A percentile compares a stretch with the other conserved stretches of the same genome.
Conservation (phyloP, 345 rosid genomes). For the Chamaenerion angustifolium region DNA sequence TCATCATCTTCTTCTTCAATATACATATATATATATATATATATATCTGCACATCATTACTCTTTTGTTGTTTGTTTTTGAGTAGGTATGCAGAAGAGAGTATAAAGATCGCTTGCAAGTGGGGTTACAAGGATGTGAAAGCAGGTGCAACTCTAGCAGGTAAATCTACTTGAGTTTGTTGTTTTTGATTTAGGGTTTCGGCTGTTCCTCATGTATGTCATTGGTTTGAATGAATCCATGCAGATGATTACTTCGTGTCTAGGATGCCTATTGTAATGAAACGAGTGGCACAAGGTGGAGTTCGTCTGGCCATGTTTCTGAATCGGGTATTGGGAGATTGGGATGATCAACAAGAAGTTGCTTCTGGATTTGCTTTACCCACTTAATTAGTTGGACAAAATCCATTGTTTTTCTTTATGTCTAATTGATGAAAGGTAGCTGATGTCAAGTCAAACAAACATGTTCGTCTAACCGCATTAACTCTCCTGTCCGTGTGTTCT, state of each 20-base stretch:
- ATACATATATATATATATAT: too few relatives aligned
- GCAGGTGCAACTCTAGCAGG: constrained; percentile 68
- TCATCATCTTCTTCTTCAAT: too few relatives aligned
- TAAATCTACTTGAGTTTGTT: constrained; percentile 1
- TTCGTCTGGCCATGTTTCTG: constrained; percentile 76
- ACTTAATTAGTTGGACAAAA: too few relatives aligned
- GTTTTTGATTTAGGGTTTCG: neutral
- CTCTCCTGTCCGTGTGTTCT: too few relatives aligned
- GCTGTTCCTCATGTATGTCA: neutral
- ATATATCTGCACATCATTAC: too few relatives aligned
- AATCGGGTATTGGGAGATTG: constrained; percentile 42
- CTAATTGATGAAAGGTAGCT: too few relatives aligned
- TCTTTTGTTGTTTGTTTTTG: neutral
- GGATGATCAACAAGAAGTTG: constrained; percentile 23
- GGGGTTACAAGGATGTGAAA: constrained; percentile 65
- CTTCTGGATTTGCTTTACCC: constrained; percentile 5
- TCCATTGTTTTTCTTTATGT: too few relatives aligned
- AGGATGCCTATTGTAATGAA: constrained; percentile 85
- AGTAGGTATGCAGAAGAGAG: constrained; percentile 72
- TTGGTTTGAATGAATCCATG: neutral
- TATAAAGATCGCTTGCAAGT: constrained; percentile 75
- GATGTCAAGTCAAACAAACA: too few relatives aligned
- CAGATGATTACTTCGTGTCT: constrained; percentile 79
- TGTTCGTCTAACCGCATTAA: too few relatives aligned
- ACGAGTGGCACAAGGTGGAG: constrained; percentile 86